A percentile compares a stretch with the other conserved stretches of the same genome.
Evolutionary conservation across 768 basidiomycete species (phyloP).

Genomic region (Ephemerocybe angulata): DNA sequence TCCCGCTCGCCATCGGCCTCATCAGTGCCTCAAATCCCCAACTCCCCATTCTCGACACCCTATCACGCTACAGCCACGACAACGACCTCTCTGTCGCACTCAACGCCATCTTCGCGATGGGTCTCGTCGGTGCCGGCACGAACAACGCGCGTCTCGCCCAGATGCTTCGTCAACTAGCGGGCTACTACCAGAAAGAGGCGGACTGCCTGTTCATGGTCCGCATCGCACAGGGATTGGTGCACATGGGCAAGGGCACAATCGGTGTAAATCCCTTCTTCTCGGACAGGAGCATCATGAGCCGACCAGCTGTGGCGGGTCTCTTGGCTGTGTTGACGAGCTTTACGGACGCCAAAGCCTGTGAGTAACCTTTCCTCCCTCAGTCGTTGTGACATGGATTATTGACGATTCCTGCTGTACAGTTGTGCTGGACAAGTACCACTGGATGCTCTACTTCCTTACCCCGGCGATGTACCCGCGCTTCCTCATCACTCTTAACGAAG

Average conservation of each 20-base stretch:
- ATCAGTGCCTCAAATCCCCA: slow-evolving; percentile 95
- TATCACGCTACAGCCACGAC: slow-evolving; percentile 99
- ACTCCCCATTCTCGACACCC: slow-evolving; percentile 89
- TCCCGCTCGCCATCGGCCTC: slow-evolving; percentile 93
- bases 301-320: slow-evolving; percentile 85
- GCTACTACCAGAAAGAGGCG: slow-evolving; percentile 97
- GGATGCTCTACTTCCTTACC: slow-evolving; percentile 97
- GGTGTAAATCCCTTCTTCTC: slow-evolving; percentile 95
- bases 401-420: slow-evolving; percentile 45
- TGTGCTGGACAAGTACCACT: slow-evolving; percentile 91
- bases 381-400: background rate
- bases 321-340: slow-evolving; percentile 87
- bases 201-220: slow-evolving; percentile 96
- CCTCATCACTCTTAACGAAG: slow-evolving; percentile 94
- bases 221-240: slow-evolving; percentile 93
- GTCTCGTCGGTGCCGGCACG: slow-evolving; percentile 95
- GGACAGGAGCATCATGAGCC: slow-evolving; percentile 86
- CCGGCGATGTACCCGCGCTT: slow-evolving; percentile 98
- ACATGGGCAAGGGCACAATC: slow-evolving; percentile 99
- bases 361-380: slow-evolving; percentile 32
- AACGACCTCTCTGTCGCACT: slow-evolving; percentile 94
- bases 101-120: slow-evolving; percentile 99
- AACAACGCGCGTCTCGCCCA: slow-evolving; percentile 97
- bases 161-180: slow-evolving; percentile 94
- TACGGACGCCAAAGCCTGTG: slow-evolving; percentile 90